Percentiles rank a stretch among this genome's conserved stretches.
These are phyloP conservation scores for Lipomyces oligophaga DNA, from an alignment of 805 yeast species.

Conservation along the genomic window DNA sequence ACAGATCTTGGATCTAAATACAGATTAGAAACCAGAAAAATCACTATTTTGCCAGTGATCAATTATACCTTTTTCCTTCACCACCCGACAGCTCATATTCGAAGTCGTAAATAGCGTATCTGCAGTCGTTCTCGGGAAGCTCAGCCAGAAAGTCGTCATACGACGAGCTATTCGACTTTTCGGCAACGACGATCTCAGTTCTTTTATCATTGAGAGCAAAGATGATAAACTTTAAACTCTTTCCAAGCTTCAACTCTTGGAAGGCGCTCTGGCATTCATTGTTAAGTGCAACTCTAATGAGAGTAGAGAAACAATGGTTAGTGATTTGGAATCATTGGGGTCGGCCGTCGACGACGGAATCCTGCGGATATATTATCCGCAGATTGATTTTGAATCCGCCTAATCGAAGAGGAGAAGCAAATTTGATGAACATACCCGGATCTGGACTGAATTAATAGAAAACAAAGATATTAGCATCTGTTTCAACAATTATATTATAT, in stretches of 20 bases:
- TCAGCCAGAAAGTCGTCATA: slow-evolving; percentile 84
- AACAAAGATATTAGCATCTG: too few species aligned
- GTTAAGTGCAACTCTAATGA: slow-evolving; percentile 67
- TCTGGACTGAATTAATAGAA: too few species aligned
- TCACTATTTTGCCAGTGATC: neutral
- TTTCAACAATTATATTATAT: too few species aligned
- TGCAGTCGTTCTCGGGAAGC: slow-evolving; percentile 93
- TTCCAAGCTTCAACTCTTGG: slow-evolving; percentile 91
- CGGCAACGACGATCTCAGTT: slow-evolving; percentile 86
- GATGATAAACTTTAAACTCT: slow-evolving; percentile 74
- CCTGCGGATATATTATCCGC: too few species aligned
- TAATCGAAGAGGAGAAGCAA: too few species aligned
- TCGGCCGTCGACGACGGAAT: too few species aligned
- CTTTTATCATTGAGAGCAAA: slow-evolving; percentile 77
- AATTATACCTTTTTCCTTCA: slow-evolving; percentile 81
- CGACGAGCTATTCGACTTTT: slow-evolving; percentile 67
- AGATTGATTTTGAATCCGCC: too few species aligned
- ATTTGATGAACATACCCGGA: too few species aligned
- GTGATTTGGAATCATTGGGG: neutral
- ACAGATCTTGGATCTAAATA: slow-evolving; percentile 53
- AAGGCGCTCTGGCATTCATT: slow-evolving; percentile 91
- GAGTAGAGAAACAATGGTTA: slow-evolving; percentile 13
- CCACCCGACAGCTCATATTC: slow-evolving; percentile 86
- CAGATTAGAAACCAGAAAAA: neutral
- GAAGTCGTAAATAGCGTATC: slow-evolving; percentile 94